These are phyloP conservation scores for Kuraishia capsulata DNA, from an alignment of 805 yeast genomes.

Conservation along the genomic window DNA sequence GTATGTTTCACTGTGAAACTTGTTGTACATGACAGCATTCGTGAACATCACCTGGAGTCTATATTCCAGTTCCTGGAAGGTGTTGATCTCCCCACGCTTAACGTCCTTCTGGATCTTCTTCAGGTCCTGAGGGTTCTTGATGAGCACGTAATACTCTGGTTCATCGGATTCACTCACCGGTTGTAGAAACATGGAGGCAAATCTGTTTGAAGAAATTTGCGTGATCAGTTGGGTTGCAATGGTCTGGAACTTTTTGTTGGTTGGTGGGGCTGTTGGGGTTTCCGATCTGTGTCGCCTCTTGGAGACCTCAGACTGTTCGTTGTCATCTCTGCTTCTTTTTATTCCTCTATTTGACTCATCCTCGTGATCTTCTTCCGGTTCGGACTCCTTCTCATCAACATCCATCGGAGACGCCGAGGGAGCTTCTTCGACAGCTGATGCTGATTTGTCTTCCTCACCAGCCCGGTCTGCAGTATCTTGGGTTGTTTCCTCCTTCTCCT, in stretches of 20 bases:
- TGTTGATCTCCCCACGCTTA: constrained; percentile 46
- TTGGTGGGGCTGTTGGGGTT: constrained; percentile 1
- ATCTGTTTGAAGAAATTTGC: constrained; percentile 60
- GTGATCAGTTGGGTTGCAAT: constrained; percentile 53
- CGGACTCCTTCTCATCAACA: constrained; percentile 5
- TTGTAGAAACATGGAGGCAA: constrained; percentile 62
- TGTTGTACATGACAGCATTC: constrained; percentile 77
- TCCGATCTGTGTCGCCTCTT: constrained; percentile 1
- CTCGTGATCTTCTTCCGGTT: constrained; percentile 4
- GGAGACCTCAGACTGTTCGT: not conserved
- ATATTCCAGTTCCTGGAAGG: constrained; percentile 45
- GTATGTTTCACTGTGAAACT: constrained; percentile 51
- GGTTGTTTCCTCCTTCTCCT: constrained; percentile 4
- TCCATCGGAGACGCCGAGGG: constrained; percentile 3
- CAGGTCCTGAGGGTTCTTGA: constrained; percentile 59
- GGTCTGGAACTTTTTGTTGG: constrained; percentile 48
- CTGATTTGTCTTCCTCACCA: constrained; percentile 3
- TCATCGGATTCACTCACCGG: constrained; percentile 65
- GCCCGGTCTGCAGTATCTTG: constrained; percentile 4
- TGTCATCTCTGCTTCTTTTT: constrained; percentile 2
- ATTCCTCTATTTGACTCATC: not conserved
- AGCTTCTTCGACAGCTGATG: constrained; percentile 3
- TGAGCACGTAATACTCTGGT: constrained; percentile 54
- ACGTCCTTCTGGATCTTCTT: constrained; percentile 51
- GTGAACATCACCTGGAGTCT: constrained; percentile 73